Conservation (phyloP, 2,329 filamentous ascomycete species). For the Fusarium pilosicola region DNA sequence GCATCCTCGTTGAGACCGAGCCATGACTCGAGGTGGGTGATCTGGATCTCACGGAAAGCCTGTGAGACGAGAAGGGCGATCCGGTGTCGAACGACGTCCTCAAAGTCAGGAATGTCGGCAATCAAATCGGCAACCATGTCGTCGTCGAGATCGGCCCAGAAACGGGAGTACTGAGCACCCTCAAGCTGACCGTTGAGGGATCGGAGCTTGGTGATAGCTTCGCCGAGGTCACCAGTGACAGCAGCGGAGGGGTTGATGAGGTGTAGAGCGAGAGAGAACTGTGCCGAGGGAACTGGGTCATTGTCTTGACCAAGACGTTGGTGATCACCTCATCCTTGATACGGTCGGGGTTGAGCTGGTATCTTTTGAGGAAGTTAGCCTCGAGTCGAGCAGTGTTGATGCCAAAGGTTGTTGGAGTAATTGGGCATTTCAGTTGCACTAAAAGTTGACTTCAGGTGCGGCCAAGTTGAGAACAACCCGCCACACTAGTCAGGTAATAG, state of each 20-base stretch:
- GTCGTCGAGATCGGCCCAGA: conserved; percentile 95
- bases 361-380: conserved; percentile 69
- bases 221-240: conserved; percentile 77
- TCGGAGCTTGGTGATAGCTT: conserved; percentile 90
- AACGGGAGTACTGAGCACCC: conserved; percentile 87
- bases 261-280: conserved; percentile 93
- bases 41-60: conserved; percentile 77
- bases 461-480: conserved; percentile 55
- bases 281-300: conserved; percentile 95
- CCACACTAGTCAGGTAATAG: conserved; percentile 89
- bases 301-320: conserved; percentile 97
- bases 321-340: conserved; percentile 97
- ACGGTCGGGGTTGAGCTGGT: conserved; percentile 99
- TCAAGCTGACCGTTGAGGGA: conserved; percentile 87
- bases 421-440: conserved; percentile 74
- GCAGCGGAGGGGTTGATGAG: conserved; percentile 85
- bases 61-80: conserved; percentile 90
- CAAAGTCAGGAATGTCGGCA: conserved; percentile 93
- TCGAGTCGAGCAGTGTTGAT: neutral
- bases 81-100: conserved; percentile 89
- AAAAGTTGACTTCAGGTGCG: conserved; percentile 75
- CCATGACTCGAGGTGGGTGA: conserved; percentile 77
- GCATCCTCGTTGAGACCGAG: conserved; percentile 75
- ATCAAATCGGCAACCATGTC: conserved; percentile 96
- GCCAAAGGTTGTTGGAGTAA: neutral